A percentile compares a stretch with the other conserved stretches of the same genome.
Conservation (phyloP, 257 asterid species). For the Ophiorrhiza pumila region DNA sequence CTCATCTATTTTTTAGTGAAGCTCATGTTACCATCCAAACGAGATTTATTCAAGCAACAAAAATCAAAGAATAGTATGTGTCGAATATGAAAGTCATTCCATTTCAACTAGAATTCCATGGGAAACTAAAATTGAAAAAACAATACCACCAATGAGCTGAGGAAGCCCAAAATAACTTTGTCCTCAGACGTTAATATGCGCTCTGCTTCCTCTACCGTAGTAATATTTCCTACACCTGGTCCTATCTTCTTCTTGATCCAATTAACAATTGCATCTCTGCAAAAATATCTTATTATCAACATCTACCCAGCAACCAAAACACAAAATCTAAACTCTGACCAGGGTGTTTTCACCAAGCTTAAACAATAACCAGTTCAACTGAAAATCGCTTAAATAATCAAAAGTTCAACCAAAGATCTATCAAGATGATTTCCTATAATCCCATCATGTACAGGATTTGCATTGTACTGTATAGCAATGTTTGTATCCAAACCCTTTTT, state of each 20-base stretch:
- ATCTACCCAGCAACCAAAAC: background rate
- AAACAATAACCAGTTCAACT: background rate
- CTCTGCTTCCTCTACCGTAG: slow-evolving; percentile 71
- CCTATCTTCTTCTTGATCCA: slow-evolving; percentile 92
- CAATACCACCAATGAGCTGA: slow-evolving; percentile 73
- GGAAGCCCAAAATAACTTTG: slow-evolving; percentile 59
- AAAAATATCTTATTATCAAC: slow-evolving; percentile 14
- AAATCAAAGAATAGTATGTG: background rate
- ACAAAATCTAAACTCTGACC: too few species aligned
- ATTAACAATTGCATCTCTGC: slow-evolving; percentile 76
- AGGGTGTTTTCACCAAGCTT: background rate
- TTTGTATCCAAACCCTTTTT: too few species aligned
- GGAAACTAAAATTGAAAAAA: background rate
- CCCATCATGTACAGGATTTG: too few species aligned
- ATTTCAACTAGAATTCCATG: background rate
- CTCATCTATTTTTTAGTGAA: background rate
- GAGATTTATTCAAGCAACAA: background rate
- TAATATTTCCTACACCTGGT: slow-evolving; percentile 55
- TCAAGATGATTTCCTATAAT: too few species aligned
- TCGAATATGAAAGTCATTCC: background rate
- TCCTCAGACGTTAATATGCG: slow-evolving; percentile 56
- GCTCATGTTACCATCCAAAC: slow-evolving; percentile 1
- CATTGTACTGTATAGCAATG: too few species aligned
- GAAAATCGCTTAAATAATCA: too few species aligned
- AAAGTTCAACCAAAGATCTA: background rate